Evolutionary conservation across 805 yeast species (phyloP).

Genomic region (Isabelozyma rhagii): DNA sequence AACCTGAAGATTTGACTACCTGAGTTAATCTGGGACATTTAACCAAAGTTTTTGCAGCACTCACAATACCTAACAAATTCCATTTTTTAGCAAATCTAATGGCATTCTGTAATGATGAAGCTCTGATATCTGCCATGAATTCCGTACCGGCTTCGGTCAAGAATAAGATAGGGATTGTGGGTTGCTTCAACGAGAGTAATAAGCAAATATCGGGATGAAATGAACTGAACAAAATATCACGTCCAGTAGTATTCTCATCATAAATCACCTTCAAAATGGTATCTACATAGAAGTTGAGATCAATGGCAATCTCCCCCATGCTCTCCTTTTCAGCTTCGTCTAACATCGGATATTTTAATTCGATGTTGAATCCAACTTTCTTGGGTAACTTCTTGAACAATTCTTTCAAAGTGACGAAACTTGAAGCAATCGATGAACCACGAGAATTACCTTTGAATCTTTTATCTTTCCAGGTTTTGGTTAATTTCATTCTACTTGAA

Average conservation of each 20-base stretch:
- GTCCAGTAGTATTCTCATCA: conserved; percentile 65
- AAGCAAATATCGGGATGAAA: conserved; percentile 94
- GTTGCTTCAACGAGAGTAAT: conserved; percentile 84
- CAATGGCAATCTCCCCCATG: conserved; percentile 80
- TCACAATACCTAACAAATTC: conserved; percentile 88
- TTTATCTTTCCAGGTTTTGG: conserved; percentile 82
- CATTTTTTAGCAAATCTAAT: conserved; percentile 86
- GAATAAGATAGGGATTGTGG: conserved; percentile 85
- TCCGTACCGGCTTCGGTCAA: conserved; percentile 86
- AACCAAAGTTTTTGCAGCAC: conserved; percentile 84
- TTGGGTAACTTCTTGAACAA: conserved; percentile 77
- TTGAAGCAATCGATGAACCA: conserved; percentile 86
- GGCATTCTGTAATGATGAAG: conserved; percentile 85
- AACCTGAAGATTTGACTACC: conserved; percentile 87
- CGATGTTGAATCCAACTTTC: conserved; percentile 89
- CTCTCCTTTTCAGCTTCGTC: conserved; percentile 89
- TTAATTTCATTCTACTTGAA: conserved; percentile 70
- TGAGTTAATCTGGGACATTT: conserved; percentile 84
- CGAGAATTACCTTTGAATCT: conserved; percentile 92
- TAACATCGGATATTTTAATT: conserved; percentile 91
- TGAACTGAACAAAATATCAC: conserved; percentile 87
- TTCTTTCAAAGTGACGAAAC: conserved; percentile 85
- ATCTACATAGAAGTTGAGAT: conserved; percentile 84
- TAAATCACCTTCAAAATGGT: conserved; percentile 78
- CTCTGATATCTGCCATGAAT: conserved; percentile 86